Evolutionary conservation across 331 rosid genomes (phyloP), one percentile per base, ranked within the genome.

Genomic region (Saraca asoca): DNA sequence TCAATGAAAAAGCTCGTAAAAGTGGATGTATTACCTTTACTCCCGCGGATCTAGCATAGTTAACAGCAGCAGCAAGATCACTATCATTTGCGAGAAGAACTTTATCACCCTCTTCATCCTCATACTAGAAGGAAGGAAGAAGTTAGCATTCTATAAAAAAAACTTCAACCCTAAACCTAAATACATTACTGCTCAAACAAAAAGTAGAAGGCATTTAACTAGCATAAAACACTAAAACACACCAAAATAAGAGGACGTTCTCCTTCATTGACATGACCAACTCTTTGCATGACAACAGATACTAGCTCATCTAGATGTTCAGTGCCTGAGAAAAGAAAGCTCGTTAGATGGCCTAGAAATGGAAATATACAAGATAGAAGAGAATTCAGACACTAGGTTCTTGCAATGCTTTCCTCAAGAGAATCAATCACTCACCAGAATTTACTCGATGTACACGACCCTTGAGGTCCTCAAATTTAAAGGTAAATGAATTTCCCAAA

Each of bases 51-150:
- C 92, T 87, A 59, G 97, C 91, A 83, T 85, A 83, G 77, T 72
- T 75, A 64, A 88, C 86, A 65, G 98, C 97, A 55, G 85, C 70
- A 39, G 50, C 62, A 61, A 93, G 95, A 82, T 93, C 98, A 33
- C 77, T 79, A 71, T 90, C 85, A 51, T 74, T 80, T 39, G 90
- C 77, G 62, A 93, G 82, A 60, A 86, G 74, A 79, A 93, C 82
- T 72, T 58, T 86, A 77, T 93, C 98, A 37, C 96, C 95, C 73
- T 93, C 98, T 49, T 90, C 97, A 52, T 93, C 98, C 77, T 88
- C 88, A 33, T 87, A 93, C 98, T 93, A 53, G 49, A 71, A 74
- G 12, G 56, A 41, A 74, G 59, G 76, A 45, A 42, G 64, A 15
- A 16, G 24, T 70, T 41, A 75, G 46, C 29, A 16, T 43, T 37